Evolutionary conservation across 73 alveolate genomes (phyloP), one percentile per base, ranked within the genome.

Genomic region (Diophrys appendiculata): DNA sequence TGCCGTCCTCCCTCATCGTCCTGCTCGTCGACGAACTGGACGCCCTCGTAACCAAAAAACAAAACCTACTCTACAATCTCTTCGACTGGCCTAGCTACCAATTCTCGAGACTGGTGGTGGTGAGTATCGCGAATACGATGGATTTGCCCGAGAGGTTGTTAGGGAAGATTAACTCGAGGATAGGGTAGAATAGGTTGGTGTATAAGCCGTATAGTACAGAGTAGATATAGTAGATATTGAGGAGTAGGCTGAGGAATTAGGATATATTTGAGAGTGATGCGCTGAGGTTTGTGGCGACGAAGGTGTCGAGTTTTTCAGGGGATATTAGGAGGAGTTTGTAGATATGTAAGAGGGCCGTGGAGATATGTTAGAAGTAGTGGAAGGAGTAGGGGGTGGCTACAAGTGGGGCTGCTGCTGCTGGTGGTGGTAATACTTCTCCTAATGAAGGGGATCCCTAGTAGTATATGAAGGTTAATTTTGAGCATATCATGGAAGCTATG

Each of bases 121-220:
- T 95, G 30, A 79, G 97, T 31, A 97, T 97, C 71, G 98, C 99
- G 1, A 97, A 97, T 65, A 97, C 99, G n/a, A 93, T 95, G 96
- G 98, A 97, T 83, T 85, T 97, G 28, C 98, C 99, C 26, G 98
- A 97, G 69, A 80, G 88, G 69, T 80, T 97, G 73, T 56, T 79
- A 67, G 95, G 90, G 1, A 97, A 93, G 86, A 87, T 97, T 34
- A 52, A 80, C 71, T 86, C 97, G 68, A 87, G 99, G 84, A 92
- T 97, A 71, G 99, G 99, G 26, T 88, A 88, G 70, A 94, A 94
- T 67, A 76, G 97, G 74, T 76, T 97, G 33, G 97, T 95, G 77
- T 97, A 93, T 77, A 85, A 92, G 75, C 98, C 99, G 23, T 97
- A 97, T 78, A 91, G 82, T 35, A 87, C 87, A 71, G 90, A 88